Evolutionary conservation across 225 moss, liverwort and hornwort genomes (phyloP), one percentile per base, ranked within the genome.

Genomic region (Anthoceros angustus): DNA sequence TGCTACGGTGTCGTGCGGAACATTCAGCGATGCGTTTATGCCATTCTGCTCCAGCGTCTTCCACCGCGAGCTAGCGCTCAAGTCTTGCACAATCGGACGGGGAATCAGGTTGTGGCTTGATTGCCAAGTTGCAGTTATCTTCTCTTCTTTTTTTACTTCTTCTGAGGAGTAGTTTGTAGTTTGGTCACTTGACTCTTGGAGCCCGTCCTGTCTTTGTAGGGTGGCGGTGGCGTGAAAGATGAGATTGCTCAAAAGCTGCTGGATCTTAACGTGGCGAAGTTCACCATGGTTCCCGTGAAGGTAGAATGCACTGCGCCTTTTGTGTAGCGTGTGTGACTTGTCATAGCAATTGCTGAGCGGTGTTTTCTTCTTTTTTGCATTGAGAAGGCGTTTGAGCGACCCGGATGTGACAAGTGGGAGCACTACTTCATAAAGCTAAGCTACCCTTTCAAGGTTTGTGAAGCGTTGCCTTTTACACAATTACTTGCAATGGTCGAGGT

Each of bases 341-440:
- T 10, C 12, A 49, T 49, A 49, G 15, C 1, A n/a, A n/a, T n/a
- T n/a, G n/a, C n/a, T n/a, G n/a, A n/a, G n/a, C n/a, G n/a, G n/a
- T 50, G 6, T 50, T 20, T 5, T 64, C 61, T 61, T 15, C 6
- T 5, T 62, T n/a, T 12, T 18, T 23, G 66, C 61, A 25, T 74
- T 77, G 61, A 86, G 90, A 92, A 85, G 98, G 80, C 98, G 68
- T 98, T 98, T 70, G 98, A 98, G 69, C 79, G 84, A 74, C n/a
- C 70, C 67, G 42, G 89, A 98, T 69, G 87, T 98, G 62, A 76
- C 89, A 26, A 70, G 69, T 63, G 98, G 64, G 86, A 89, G 67
- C 85, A 82, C 62, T 98, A 86, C 77, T 14, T n/a, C n/a, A n/a
- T n/a, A n/a, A n/a, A n/a, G n/a, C n/a, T n/a, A n/a, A n/a, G n/a